Evolutionary conservation across 1,284 basidiomycete genomes (phyloP), one percentile per base, ranked within the genome.

Genomic region (Boletus semigastroideus): DNA sequence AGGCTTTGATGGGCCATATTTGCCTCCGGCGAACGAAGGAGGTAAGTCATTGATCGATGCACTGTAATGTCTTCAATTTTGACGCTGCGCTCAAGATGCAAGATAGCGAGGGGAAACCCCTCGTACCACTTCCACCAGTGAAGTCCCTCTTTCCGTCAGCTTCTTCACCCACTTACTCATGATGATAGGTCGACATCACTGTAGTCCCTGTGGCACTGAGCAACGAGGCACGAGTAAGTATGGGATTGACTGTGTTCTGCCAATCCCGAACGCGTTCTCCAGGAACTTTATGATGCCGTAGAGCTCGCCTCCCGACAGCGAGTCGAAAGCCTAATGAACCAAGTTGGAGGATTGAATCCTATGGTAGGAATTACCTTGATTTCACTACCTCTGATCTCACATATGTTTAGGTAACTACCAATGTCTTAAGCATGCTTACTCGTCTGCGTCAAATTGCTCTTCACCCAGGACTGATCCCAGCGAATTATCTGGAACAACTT

Each of bases 11-110:
- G 79, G 83, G 76, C 41, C 87, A 91, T 27, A 78, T 85, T 14
- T 91, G 92, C 49, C 85, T 96, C 42, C 85, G 92, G 6, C 80
- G 92, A 31, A 94, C 91, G 5, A 94, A 94, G 69, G 90, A 94
- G 71, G 88, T 85, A 36, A 42, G 72, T 45, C 49, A 7, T n/a
- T n/a, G 30, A 17, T 41, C 5, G 30, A 20, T 25, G 30, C 9
- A 4, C 30, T 17, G 12, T 20, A 20, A 16, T 33, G 16, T n/a
- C 39, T 31, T 48, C 45, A 17, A 45, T 31, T 16, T 49, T 62
- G 8, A 63, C 25, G 8, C n/a, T 30, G 31, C 46, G 48, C 38
- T 40, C 1, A 63, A 91, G 84, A 93, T 93, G 84, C 87, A 89
- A 78, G 90, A 94, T 64, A 77, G 75, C 10, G 69, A 82, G 12